These are phyloP conservation scores for Calocybe cyanea DNA, from an alignment of 768 basidiomycete species.

Conservation along the genomic window DNA sequence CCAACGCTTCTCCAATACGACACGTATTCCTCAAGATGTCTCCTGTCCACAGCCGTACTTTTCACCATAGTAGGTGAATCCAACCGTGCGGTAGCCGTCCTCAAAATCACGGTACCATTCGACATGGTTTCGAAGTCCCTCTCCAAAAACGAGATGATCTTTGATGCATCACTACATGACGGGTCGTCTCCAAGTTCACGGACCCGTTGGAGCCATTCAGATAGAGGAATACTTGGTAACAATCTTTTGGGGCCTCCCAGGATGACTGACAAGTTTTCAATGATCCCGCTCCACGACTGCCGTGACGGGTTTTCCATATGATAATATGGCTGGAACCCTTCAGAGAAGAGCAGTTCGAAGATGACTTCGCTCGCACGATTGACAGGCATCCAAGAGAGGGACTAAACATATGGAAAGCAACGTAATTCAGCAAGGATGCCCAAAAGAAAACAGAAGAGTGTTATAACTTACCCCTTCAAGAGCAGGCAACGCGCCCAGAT, in stretches of 20 bases:
- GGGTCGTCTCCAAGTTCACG: constrained; percentile 24
- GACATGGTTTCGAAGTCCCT: constrained; percentile 29
- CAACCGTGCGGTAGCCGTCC: constrained; percentile 22
- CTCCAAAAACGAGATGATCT: constrained; percentile 28
- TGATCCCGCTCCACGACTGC: constrained; percentile 29
- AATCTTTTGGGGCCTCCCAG: constrained; percentile 16
- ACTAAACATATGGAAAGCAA: constrained; percentile 15
- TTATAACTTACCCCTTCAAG: constrained; percentile 25
- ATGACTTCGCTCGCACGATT: constrained; percentile 27
- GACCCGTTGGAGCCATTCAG: constrained; percentile 26
- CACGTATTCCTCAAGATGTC: constrained; percentile 27
- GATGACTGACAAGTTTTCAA: constrained; percentile 23
- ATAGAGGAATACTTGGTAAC: constrained; percentile 22
- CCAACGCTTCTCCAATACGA: constrained; percentile 27
- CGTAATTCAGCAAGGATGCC: neutral
- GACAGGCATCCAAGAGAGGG: constrained; percentile 34
- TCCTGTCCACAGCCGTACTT: constrained; percentile 25
- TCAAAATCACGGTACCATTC: constrained; percentile 25
- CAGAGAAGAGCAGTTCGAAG: constrained; percentile 28
- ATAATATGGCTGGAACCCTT: constrained; percentile 26
- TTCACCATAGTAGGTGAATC: constrained; percentile 28
- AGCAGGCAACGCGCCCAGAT: constrained; percentile 23
- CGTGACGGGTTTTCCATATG: constrained; percentile 34
- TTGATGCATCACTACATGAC: constrained; percentile 22
- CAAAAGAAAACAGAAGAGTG: neutral